Conservation (phyloP, 441 rosid species). For the Gossypium trilobum region DNA sequence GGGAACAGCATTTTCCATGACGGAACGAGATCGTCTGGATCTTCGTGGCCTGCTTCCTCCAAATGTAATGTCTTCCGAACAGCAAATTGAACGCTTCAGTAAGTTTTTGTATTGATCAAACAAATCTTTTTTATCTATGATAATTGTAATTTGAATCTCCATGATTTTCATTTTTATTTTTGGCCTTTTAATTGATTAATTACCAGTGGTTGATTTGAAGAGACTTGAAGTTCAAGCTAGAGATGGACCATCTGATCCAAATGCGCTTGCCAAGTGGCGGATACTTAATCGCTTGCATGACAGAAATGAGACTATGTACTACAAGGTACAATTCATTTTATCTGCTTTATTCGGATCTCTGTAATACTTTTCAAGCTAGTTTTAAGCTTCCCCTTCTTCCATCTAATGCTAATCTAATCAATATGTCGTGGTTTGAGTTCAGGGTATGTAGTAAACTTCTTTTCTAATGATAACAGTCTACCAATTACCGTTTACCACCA, state of each 20-base stretch:
- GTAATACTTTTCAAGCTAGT: neutral
- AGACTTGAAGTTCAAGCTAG: constrained; percentile 85
- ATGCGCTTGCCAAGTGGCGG: constrained; percentile 93
- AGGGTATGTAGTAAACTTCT: neutral
- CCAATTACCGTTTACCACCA: neutral
- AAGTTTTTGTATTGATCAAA: constrained; percentile 16
- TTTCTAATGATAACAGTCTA: neutral
- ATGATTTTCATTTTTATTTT: neutral
- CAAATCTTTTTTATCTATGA: neutral
- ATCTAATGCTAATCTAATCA: neutral
- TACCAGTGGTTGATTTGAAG: constrained; percentile 78
- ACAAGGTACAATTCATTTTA: constrained; percentile 38
- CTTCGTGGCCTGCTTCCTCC: constrained; percentile 98
- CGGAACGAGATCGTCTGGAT: constrained; percentile 91
- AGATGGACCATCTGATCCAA: constrained; percentile 92
- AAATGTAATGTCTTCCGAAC: constrained; percentile 70
- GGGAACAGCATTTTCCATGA: constrained; percentile 95
- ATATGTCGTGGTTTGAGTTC: neutral
- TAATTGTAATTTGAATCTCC: constrained; percentile 1
- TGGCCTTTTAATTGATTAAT: neutral
- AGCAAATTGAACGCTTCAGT: constrained; percentile 95
- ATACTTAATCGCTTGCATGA: constrained; percentile 92
- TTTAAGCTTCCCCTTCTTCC: neutral
- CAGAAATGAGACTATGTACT: constrained; percentile 95
- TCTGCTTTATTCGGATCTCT: neutral